Percentiles rank a stretch among this genome's conserved stretches.
phyloP scores from a whole-genome alignment of 768 basidiomycete species.

The Aureoboletus auriporus region DNA sequence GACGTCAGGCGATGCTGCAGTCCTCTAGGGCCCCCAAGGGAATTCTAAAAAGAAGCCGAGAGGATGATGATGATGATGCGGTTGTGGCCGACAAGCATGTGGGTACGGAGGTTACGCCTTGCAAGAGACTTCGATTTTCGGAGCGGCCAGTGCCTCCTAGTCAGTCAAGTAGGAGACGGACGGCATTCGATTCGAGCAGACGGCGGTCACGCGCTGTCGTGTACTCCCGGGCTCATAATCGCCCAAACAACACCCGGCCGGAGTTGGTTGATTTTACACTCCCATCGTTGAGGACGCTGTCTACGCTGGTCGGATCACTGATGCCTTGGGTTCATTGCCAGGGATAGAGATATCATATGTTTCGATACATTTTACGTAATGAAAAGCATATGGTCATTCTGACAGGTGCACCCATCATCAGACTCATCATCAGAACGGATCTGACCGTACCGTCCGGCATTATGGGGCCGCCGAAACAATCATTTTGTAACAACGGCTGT shows the following conservation, averaged over 20 bases:
- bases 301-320: conserved; percentile 28
- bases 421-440: too few relatives aligned
- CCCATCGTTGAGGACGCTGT: conserved; percentile 30
- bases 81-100: conserved; percentile 4
- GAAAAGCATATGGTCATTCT: too few relatives aligned
- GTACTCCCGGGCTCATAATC: conserved; percentile 14
- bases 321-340: conserved; percentile 27
- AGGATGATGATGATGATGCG: conserved; percentile 16
- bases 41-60: conserved; percentile 28
- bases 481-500: too few relatives aligned
- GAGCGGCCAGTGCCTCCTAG: not conserved
- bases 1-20: conserved; percentile 26
- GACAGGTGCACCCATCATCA: too few relatives aligned
- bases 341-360: too few relatives aligned
- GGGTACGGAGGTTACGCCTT: not conserved
- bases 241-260: conserved; percentile 7
- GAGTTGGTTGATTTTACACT: conserved; percentile 29
- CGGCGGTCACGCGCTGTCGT: conserved; percentile 16
- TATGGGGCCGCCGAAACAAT: too few relatives aligned
- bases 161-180: conserved; percentile 9
- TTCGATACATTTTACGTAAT: too few relatives aligned
- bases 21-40: conserved; percentile 22
- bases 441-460: too few relatives aligned
- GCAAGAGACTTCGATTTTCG: conserved; percentile 25
- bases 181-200: conserved; percentile 11